Evolutionary conservation across 169 alveolate species (phyloP).

Genomic region (Plasmodium malariae): DNA sequence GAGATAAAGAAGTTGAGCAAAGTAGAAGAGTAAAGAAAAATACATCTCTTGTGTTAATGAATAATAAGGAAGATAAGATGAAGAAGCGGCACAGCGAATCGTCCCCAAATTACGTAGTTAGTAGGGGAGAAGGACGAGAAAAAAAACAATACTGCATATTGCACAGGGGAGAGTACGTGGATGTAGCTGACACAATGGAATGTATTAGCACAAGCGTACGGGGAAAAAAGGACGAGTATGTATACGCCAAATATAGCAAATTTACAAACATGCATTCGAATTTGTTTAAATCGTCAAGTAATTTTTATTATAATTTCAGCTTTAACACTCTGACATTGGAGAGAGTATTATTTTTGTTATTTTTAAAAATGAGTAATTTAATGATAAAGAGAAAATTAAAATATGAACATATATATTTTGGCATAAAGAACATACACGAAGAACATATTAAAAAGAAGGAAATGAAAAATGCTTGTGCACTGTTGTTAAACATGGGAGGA

Average conservation of each 20-base stretch:
- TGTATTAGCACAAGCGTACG: neutral
- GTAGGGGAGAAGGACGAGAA: no score
- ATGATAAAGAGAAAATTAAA: conserved; percentile 18
- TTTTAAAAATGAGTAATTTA: conserved; percentile 54
- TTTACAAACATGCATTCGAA: neutral
- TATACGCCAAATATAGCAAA: no score
- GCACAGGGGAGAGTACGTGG: neutral
- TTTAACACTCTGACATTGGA: conserved; percentile 38
- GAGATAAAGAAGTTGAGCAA: no score
- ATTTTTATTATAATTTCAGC: conserved; percentile 11
- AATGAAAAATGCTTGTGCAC: conserved; percentile 53
- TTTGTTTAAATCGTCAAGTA: neutral
- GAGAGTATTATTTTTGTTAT: conserved; percentile 28
- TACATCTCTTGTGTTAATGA: no score
- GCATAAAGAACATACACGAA: conserved; percentile 42
- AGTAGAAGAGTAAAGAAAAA: no score
- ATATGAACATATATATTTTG: conserved; percentile 61
- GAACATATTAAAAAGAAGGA: conserved; percentile 55
- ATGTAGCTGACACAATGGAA: neutral
- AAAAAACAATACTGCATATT: no score
- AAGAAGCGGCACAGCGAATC: no score
- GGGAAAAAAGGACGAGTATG: neutral
- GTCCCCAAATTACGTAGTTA: no score
- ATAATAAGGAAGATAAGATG: no score
- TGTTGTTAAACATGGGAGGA: conserved; percentile 26